A percentile compares a stretch with the other conserved stretches of the same genome.
Evolutionary conservation across 768 basidiomycete genomes (phyloP).

Genomic region (Daedaleopsis sinensis): DNA sequence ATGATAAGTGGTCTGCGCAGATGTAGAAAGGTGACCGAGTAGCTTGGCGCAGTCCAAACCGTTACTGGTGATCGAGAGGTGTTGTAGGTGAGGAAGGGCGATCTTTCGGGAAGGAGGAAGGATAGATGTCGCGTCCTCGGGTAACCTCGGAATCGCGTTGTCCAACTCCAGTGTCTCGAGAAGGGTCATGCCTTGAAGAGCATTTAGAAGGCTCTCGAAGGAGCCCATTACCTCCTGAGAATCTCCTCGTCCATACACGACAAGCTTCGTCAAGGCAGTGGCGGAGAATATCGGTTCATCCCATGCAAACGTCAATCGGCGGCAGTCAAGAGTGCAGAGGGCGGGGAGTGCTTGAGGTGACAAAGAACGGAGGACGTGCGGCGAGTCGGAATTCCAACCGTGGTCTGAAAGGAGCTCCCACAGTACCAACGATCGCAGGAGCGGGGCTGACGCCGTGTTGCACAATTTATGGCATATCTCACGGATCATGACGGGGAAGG

Average conservation of each 20-base stretch:
- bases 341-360: neutral
- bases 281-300: neutral
- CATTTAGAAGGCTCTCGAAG: slow-evolving; percentile 1
- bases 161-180: slow-evolving; percentile 1
- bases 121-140: neutral
- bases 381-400: neutral
- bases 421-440: neutral
- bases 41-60: slow-evolving; percentile 7
- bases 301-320: neutral
- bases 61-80: neutral
- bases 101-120: neutral
- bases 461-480: neutral
- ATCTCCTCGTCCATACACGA: neutral
- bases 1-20: neutral
- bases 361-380: neutral
- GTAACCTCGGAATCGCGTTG: slow-evolving; percentile 5
- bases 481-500: neutral
- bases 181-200: neutral
- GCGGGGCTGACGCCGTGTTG: neutral
- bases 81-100: neutral
- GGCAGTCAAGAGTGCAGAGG: neutral
- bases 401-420: neutral
- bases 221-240: neutral
- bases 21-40: slow-evolving; percentile 1
- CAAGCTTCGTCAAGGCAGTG: neutral